These are phyloP conservation scores for Trypanosoma scelopori DNA, from an alignment of 208 protist genomes.

Conservation along the genomic window DNA sequence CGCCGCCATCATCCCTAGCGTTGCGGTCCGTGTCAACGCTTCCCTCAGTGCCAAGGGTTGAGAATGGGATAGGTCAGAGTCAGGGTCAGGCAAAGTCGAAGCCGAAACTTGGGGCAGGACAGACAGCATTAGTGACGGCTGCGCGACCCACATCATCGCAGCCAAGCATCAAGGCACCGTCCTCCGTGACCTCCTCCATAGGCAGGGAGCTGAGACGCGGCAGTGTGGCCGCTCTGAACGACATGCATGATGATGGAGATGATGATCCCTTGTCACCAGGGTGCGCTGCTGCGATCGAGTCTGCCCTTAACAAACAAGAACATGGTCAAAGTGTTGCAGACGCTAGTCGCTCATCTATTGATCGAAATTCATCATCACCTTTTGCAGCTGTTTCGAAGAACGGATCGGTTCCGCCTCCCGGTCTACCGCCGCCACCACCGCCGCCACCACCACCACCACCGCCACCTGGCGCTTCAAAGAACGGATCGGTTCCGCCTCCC, in stretches of 20 bases:
- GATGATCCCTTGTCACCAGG: conserved; percentile 12
- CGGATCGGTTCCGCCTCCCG: too few relatives aligned
- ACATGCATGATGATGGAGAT: conserved; percentile 8
- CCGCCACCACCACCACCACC: conserved; percentile 24
- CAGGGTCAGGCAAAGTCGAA: too few relatives aligned
- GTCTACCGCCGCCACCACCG: conserved; percentile 3
- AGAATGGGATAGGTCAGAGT: too few relatives aligned
- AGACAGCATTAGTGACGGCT: neutral
- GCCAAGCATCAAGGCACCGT: neutral
- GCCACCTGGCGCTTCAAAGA: too few relatives aligned
- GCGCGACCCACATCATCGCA: neutral
- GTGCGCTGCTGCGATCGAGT: conserved; percentile 6
- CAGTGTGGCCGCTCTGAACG: conserved; percentile 15
- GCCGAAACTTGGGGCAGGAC: too few relatives aligned
- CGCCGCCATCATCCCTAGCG: too few relatives aligned
- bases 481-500: too few relatives aligned
- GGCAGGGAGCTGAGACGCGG: conserved; percentile 15
- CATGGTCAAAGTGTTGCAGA: neutral
- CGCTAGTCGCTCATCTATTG: neutral
- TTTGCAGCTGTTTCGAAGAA: too few relatives aligned
- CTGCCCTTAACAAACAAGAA: neutral
- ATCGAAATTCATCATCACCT: neutral
- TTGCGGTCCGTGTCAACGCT: too few relatives aligned
- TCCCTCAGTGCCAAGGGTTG: too few relatives aligned
- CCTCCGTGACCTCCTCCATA: neutral